Conservation (phyloP, 1,139 yeast genomes). For the Meyerozyma carpophila region DNA sequence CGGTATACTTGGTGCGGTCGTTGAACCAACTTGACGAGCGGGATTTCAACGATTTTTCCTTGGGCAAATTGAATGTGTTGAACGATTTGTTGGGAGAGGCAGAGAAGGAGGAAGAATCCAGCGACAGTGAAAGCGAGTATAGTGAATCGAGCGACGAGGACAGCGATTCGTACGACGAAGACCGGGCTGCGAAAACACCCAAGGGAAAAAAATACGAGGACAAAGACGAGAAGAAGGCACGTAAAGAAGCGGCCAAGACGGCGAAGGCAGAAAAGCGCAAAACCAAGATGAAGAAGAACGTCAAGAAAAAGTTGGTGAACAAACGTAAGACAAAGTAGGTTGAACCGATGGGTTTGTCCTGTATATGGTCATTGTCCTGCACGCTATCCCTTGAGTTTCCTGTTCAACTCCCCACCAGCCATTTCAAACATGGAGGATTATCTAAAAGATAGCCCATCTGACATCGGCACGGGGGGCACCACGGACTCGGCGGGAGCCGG, state of each 20-base stretch:
- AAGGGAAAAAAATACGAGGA: slow-evolving; percentile 80
- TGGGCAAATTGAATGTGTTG: slow-evolving; percentile 78
- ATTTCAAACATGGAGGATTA: slow-evolving; percentile 27
- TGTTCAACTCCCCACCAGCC: background rate
- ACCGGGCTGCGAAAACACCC: slow-evolving; percentile 24
- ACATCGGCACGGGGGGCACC: slow-evolving; percentile 6
- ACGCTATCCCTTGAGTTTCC: background rate
- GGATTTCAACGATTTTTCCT: slow-evolving; percentile 75
- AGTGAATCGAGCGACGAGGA: slow-evolving; percentile 11
- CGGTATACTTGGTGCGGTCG: slow-evolving; percentile 76
- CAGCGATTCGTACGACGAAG: slow-evolving; percentile 18
- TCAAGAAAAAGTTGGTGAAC: slow-evolving; percentile 72
- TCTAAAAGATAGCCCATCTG: slow-evolving; percentile 35
- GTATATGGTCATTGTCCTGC: background rate
- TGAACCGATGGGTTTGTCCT: too few relatives aligned
- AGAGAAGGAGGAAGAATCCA: slow-evolving; percentile 12
- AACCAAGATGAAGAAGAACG: slow-evolving; percentile 85
- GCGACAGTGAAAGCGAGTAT: slow-evolving; percentile 18
- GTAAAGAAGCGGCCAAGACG: slow-evolving; percentile 80
- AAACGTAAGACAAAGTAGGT: slow-evolving; percentile 36
- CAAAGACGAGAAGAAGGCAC: slow-evolving; percentile 74
- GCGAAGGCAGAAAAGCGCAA: slow-evolving; percentile 85
- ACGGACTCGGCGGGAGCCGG: background rate
- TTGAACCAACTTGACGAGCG: slow-evolving; percentile 76
- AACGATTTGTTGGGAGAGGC: slow-evolving; percentile 48